Base-by-base conservation (phyloP, 495 filamentous ascomycete species). In the Trichodelitschia bisporula region DNA sequence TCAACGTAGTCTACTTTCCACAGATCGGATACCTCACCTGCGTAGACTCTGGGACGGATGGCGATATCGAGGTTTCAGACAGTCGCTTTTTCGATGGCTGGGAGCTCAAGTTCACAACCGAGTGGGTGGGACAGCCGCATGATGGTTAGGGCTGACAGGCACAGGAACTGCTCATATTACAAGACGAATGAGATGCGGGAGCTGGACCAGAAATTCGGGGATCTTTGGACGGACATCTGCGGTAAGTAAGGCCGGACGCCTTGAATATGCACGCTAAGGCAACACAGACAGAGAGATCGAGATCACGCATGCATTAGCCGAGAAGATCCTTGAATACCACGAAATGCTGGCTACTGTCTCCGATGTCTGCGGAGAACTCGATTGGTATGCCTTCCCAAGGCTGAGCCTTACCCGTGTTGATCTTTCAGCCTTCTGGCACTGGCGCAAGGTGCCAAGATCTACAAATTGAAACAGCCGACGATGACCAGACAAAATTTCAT, bases 21-120 rank as follows among this genome's bases (percentile, higher is more conserved):
- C 78, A 90, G 43, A 61, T 92, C 10, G 89, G 86, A 2, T 97
- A 90, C 49, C 63, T 93, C 12, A 75, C 80, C 15, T 69, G 72
- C 0, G 69, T 92, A 15, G 60, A 62, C 1, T 47, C 74, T 8
- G 66, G 82, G 40, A 52, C 58, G 12, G 46, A 57, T 4, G 66
- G 62, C 4, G 70, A 72, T 0, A 51, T 59, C 31, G 64, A 69
- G 0, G 54, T 66, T 0, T 95, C 73, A 41, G 57, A 65, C 32
- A 77, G 79, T 3, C 32, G 53, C 5, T 51, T 57, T 0, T 53
- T 58, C 26, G 61, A 63, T 31, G 45, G 48, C 9, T 97, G 89
- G 86, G 66, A 78, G 31, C 56, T 64, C 28, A 73, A 76, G 40
- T 92, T 95, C 41, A 56, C 61, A 19, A 76, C 72, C 1, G 69